These are phyloP conservation scores for Vicia villosa DNA, from an alignment of 306 rosid genomes.

Conservation along the genomic window DNA sequence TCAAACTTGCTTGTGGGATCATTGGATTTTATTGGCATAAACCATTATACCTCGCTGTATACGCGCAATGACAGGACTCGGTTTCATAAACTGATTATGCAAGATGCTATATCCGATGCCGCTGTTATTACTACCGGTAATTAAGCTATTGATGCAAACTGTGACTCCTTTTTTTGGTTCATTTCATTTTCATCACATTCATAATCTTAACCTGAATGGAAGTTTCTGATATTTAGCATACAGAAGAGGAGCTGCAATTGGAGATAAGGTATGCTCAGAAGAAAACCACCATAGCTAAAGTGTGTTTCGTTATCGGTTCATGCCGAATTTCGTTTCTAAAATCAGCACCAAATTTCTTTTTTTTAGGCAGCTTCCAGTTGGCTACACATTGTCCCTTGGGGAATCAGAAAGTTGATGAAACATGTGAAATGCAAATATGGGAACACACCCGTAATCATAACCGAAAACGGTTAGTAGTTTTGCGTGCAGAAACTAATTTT, in stretches of 20 bases:
- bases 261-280: slow-evolving; percentile 72
- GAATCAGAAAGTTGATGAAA: slow-evolving; percentile 67
- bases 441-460: slow-evolving; percentile 66
- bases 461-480: slow-evolving; percentile 76
- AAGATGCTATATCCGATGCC: slow-evolving; percentile 77
- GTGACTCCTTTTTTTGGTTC: background rate
- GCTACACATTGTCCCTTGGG: slow-evolving; percentile 95
- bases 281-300: slow-evolving; percentile 10
- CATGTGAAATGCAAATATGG: slow-evolving; percentile 70
- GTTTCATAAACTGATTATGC: slow-evolving; percentile 61
- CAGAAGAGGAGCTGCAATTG: slow-evolving; percentile 66
- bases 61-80: slow-evolving; percentile 73
- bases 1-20: slow-evolving; percentile 63
- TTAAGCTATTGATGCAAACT: slow-evolving; percentile 36
- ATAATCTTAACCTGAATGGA: slow-evolving; percentile 20
- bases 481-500: background rate
- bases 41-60: slow-evolving; percentile 83
- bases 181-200: background rate
- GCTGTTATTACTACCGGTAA: slow-evolving; percentile 78
- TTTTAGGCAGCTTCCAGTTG: slow-evolving; percentile 85
- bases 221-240: slow-evolving; percentile 56
- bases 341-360: background rate
- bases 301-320: no score
- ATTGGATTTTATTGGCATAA: slow-evolving; percentile 79
- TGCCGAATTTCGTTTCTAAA: background rate